phyloP scores from a whole-genome alignment of 2,329 filamentous ascomycete species.

The Trichoderma sp. region DNA sequence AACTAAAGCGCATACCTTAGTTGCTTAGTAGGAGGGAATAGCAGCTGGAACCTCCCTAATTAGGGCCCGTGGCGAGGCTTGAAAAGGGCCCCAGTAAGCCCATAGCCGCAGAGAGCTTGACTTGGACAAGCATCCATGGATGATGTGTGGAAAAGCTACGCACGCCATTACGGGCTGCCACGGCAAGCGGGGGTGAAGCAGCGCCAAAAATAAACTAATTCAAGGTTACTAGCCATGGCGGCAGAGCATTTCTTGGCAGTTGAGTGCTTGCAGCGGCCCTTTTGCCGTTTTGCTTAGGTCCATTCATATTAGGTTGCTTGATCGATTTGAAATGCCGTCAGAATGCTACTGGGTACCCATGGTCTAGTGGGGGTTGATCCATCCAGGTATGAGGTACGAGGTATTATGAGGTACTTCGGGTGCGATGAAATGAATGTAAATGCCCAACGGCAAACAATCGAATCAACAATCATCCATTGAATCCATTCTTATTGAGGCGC shows the following conservation, averaged over 20 bases:
- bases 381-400: no score
- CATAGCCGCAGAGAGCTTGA: neutral
- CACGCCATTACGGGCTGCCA: neutral
- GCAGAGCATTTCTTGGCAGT: slow-evolving; percentile 6
- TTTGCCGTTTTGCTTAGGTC: neutral
- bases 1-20: neutral
- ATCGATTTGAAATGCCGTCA: neutral
- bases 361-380: neutral
- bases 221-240: neutral
- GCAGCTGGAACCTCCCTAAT: slow-evolving; percentile 9
- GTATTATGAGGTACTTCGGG: neutral
- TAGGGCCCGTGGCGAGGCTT: neutral
- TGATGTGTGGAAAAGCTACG: neutral
- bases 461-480: neutral
- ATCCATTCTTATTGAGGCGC: neutral
- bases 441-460: neutral
- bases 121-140: neutral
- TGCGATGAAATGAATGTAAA: neutral
- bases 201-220: slow-evolving; percentile 5
- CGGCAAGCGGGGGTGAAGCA: neutral
- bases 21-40: neutral
- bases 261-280: neutral
- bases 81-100: neutral
- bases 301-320: no score
- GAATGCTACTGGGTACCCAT: neutral